Conservation (phyloP, 164 flowering plant genomes). For the Macadamia integrifolia region DNA sequence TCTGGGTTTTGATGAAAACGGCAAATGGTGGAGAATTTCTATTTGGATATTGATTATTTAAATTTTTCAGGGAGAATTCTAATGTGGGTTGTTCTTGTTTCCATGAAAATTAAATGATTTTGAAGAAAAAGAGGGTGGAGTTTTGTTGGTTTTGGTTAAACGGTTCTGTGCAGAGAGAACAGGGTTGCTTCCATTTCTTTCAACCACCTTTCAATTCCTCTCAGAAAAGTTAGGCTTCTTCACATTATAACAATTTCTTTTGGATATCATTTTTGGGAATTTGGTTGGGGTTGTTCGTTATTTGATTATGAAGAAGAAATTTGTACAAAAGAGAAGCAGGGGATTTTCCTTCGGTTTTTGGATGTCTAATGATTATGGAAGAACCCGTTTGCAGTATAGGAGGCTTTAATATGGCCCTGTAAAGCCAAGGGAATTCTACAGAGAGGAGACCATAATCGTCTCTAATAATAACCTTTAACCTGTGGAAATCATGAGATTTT, state of each 20-base stretch:
- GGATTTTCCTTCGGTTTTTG: too few relatives aligned
- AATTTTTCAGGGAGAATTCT: not conserved
- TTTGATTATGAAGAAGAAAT: too few relatives aligned
- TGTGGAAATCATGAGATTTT: conserved; percentile 39
- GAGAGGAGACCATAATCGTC: not conserved
- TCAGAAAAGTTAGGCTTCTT: not conserved
- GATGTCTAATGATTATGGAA: too few relatives aligned
- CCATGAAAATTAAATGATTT: not conserved
- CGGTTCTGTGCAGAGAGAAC: conserved; percentile 2
- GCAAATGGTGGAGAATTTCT: conserved; percentile 1
- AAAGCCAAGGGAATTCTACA: not conserved
- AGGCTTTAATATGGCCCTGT: conserved; percentile 1
- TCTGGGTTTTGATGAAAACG: conserved; percentile 11
- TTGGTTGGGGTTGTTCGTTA: too few relatives aligned
- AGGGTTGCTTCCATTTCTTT: not conserved
- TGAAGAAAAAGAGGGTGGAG: not conserved
- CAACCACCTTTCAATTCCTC: not conserved
- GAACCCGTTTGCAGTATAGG: not conserved
- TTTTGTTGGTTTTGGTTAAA: conserved; percentile 8
- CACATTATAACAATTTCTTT: conserved; percentile 16
- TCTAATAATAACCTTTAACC: not conserved
- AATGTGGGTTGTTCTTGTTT: conserved; percentile 8
- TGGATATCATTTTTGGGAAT: not conserved
- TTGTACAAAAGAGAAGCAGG: too few relatives aligned
- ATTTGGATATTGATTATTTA: conserved; percentile 12